Evolutionary conservation across 768 basidiomycete species (phyloP), one percentile per base, ranked within the genome.

Genomic region (Tubosaeta sp.): DNA sequence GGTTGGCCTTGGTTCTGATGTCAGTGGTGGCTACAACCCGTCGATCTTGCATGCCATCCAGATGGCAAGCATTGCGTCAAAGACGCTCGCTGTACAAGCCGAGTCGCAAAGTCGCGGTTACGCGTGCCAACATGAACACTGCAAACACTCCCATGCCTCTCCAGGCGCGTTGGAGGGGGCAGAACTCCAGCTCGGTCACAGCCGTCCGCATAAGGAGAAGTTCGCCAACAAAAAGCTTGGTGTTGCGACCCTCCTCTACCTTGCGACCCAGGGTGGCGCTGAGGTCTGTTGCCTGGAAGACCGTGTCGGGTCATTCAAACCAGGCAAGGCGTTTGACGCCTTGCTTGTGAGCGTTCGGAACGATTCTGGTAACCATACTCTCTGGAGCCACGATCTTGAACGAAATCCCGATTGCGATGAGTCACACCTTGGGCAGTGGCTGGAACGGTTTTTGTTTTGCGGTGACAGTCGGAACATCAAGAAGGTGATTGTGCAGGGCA

Each of bases 1-100:
- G 92, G 90, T 97, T 54, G 92, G 93, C 16, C 73, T 98, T n/a
- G 95, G 95, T 3, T 94, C 94, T 46, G 93, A 95, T 64, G 84
- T 89, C 48, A 87, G 91, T 2, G 95, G 95, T 11, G 94, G 95
- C 4, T 90, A 82, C 67, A 82, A 81, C 10, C 76, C 84, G 3
- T 94, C 92, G 5, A 87, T 97, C 52, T 74, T 96, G 53, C 80
- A 76, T 21, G 76, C 78, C 14, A 77, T 94, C 43, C 86, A 84
- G 65, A 79, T 89, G 71, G 79, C 87, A 38, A 82, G 89, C 72
- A 79, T 86, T 43, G 83, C 87, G 14, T 86, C 91, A 21, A 97
- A 95, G 68, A 77, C 90, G 49, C 53, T 86, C 44, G 76, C 82
- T 40, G 73, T 85, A 62, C 74, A 81, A 52, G 53, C 59, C 44